A percentile compares a stretch with the other conserved stretches of the same genome.
These are phyloP conservation scores for Chaetomiaceae sp. DNA, from an alignment of 2,329 filamentous ascomycete genomes.

Conservation along the genomic window DNA sequence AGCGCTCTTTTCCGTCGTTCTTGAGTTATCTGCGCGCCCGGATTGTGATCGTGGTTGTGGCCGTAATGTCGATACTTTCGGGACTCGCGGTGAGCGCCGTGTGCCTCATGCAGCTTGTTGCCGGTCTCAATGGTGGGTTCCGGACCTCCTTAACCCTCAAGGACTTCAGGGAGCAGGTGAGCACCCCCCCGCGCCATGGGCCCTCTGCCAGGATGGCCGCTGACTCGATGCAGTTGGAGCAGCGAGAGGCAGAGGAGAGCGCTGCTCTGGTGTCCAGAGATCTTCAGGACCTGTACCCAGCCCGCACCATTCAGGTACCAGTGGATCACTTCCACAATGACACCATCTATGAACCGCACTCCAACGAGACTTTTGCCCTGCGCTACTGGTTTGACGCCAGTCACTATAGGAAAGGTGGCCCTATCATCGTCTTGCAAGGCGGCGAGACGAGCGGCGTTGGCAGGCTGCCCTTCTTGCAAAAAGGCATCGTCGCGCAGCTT, in stretches of 20 bases:
- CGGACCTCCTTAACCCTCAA: slow-evolving; percentile 20
- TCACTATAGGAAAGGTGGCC: slow-evolving; percentile 72
- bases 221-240: slow-evolving; percentile 7
- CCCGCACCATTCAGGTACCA: slow-evolving; percentile 43
- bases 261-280: slow-evolving; percentile 9
- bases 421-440: slow-evolving; percentile 70
- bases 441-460: slow-evolving; percentile 65
- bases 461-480: slow-evolving; percentile 66
- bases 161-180: slow-evolving; percentile 22
- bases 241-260: background rate
- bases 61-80: slow-evolving; percentile 4
- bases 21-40: background rate
- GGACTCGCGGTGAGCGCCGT: slow-evolving; percentile 1
- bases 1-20: background rate
- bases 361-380: slow-evolving; percentile 60
- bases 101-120: slow-evolving; percentile 11
- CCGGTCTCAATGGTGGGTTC: slow-evolving; percentile 10
- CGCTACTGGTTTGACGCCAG: slow-evolving; percentile 81
- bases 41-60: background rate
- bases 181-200: background rate
- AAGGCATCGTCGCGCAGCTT: slow-evolving; percentile 71
- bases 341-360: slow-evolving; percentile 71
- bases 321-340: slow-evolving; percentile 85
- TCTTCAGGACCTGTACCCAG: slow-evolving; percentile 32
- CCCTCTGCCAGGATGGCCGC: no score